These are phyloP conservation scores for Nicotiana knightiana DNA, from an alignment of 257 asterid species.

Conservation along the genomic window DNA sequence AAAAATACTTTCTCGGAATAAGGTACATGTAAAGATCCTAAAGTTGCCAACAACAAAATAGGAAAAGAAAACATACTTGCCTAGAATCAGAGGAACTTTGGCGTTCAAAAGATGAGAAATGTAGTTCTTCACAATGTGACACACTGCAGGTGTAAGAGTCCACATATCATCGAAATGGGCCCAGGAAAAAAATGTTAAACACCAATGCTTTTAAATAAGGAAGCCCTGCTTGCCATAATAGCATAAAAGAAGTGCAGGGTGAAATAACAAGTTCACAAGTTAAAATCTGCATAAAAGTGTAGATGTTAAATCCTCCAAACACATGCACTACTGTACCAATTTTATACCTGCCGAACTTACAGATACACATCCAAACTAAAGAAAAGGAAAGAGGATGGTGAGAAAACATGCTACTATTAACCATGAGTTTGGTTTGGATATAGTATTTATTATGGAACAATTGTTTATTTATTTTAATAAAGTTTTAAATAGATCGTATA, in stretches of 20 bases:
- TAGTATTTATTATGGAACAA: too few species aligned
- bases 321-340: not conserved
- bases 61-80: conserved; percentile 26
- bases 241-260: not conserved
- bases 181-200: not conserved
- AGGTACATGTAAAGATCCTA: not conserved
- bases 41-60: not conserved
- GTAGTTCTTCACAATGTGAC: conserved; percentile 87
- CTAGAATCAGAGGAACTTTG: conserved; percentile 81
- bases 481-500: too few species aligned
- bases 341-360: not conserved
- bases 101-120: conserved; percentile 53
- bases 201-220: not conserved
- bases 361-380: not conserved
- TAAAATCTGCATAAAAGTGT: not conserved
- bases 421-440: too few species aligned
- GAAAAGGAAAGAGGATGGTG: not conserved
- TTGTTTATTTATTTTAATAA: too few species aligned
- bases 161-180: conserved; percentile 10
- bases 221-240: not conserved
- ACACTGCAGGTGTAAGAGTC: conserved; percentile 42
- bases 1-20: not conserved
- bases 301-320: not conserved
- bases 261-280: not conserved
- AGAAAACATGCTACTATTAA: not conserved